Evolutionary conservation across 495 filamentous ascomycete genomes (phyloP).

Genomic region (Penicillium lividum): DNA sequence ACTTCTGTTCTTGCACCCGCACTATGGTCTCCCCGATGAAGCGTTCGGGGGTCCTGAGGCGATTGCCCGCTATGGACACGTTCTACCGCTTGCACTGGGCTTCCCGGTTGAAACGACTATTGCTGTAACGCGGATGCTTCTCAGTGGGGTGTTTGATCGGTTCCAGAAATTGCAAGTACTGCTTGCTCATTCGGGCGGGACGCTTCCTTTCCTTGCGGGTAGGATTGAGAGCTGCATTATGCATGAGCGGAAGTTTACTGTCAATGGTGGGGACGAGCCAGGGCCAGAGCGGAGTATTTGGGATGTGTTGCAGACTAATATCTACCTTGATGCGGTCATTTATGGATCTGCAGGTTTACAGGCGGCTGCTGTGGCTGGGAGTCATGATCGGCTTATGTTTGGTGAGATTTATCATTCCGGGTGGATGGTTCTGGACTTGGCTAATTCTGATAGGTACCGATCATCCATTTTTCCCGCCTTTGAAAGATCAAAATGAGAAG

Average conservation of each 20-base stretch:
- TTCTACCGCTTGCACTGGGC: constrained; percentile 80
- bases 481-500: constrained; percentile 58
- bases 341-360: constrained; percentile 74
- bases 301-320: constrained; percentile 82
- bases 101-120: constrained; percentile 96
- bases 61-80: constrained; percentile 75
- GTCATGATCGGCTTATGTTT: constrained; percentile 70
- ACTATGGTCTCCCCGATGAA: constrained; percentile 80
- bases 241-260: constrained; percentile 73
- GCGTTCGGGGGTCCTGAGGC: constrained; percentile 67
- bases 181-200: constrained; percentile 86
- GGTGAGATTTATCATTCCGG: constrained; percentile 43
- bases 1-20: constrained; percentile 85
- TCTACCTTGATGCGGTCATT: constrained; percentile 87
- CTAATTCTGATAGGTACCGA: constrained; percentile 63
- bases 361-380: constrained; percentile 60
- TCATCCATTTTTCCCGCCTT: constrained; percentile 92
- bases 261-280: constrained; percentile 46
- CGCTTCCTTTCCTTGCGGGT: constrained; percentile 85
- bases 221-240: constrained; percentile 83
- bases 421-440: not conserved
- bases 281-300: constrained; percentile 62
- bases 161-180: constrained; percentile 71
- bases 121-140: constrained; percentile 81
- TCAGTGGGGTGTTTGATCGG: constrained; percentile 81